Conservation (phyloP, 2,329 filamentous ascomycete genomes). For the Colletotrichum sp. region DNA sequence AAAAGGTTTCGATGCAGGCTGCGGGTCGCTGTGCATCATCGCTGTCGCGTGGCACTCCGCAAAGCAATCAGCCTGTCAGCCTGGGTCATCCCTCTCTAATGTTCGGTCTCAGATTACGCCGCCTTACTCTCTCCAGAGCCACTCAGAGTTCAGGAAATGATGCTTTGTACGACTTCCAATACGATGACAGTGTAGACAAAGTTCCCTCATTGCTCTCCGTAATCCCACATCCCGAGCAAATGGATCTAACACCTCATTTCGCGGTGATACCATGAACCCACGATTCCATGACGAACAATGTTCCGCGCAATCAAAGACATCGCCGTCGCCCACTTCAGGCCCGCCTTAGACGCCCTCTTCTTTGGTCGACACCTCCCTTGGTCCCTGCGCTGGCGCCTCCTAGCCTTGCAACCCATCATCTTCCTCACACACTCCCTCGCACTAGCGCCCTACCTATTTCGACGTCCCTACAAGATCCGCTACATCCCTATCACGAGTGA, state of each 20-base stretch:
- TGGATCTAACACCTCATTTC: background rate
- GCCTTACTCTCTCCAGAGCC: background rate
- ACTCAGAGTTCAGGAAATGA: background rate
- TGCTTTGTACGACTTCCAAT: background rate
- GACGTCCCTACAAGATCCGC: conserved; percentile 35
- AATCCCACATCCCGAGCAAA: background rate
- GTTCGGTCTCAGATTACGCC: background rate
- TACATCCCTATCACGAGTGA: conserved; percentile 33
- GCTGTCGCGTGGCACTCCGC: background rate
- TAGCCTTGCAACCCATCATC: conserved; percentile 46
- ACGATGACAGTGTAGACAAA: background rate
- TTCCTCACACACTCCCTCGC: conserved; percentile 42
- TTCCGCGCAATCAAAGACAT: background rate
- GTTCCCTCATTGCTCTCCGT: background rate
- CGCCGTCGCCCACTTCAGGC: conserved; percentile 26
- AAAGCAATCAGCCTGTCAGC: background rate
- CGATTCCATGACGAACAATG: background rate
- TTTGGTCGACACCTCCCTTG: conserved; percentile 38
- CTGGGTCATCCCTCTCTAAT: background rate
- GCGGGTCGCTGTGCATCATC: background rate
- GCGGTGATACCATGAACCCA: background rate
- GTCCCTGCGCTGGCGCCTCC: conserved; percentile 44
- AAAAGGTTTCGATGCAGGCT: conserved; percentile 1
- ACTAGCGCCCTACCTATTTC: conserved; percentile 39
- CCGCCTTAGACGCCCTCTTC: conserved; percentile 38